A percentile compares a stretch with the other conserved stretches of the same genome.
These are phyloP conservation scores for Cystobasidiaceae sp. DNA, from an alignment of 1,284 basidiomycete genomes.

Conservation along the genomic window DNA sequence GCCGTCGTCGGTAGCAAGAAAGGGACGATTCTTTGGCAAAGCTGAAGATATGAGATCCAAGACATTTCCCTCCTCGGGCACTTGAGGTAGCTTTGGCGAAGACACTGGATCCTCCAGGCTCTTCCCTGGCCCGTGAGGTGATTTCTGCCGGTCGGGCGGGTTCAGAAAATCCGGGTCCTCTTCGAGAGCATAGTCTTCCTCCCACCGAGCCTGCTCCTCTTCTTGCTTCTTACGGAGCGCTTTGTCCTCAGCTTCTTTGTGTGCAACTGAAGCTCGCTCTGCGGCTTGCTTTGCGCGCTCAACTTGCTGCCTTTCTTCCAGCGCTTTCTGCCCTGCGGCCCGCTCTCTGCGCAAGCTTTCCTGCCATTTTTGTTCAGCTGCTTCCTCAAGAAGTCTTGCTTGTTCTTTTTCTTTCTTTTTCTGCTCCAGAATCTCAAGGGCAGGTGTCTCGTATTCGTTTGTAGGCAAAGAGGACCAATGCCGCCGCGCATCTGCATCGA, in stretches of 20 bases:
- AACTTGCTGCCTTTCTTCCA: too few relatives aligned
- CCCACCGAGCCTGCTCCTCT: conserved; percentile 12
- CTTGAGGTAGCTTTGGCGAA: too few relatives aligned
- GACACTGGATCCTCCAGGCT: too few relatives aligned
- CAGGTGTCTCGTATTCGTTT: neutral
- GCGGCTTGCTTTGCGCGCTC: too few relatives aligned
- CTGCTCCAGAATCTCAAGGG: neutral
- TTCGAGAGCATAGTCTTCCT: conserved; percentile 12
- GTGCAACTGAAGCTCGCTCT: too few relatives aligned
- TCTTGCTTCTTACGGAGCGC: neutral
- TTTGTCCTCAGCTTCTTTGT: too few relatives aligned
- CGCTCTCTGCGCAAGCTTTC: neutral
- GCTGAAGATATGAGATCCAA: too few relatives aligned
- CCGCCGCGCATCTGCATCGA: neutral
- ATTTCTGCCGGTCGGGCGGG: neutral
- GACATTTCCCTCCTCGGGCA: too few relatives aligned
- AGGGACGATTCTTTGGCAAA: too few relatives aligned
- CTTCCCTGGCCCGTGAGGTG: too few relatives aligned
- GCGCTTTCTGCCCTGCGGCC: neutral
- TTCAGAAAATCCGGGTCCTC: neutral
- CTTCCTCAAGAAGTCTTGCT: neutral
- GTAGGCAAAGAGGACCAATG: neutral
- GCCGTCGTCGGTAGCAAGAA: too few relatives aligned
- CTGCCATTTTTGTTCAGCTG: neutral
- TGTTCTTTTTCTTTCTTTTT: neutral